These are phyloP conservation scores for Beauveria sp. DNA, from an alignment of 2,329 filamentous ascomycete genomes.

Conservation along the genomic window DNA sequence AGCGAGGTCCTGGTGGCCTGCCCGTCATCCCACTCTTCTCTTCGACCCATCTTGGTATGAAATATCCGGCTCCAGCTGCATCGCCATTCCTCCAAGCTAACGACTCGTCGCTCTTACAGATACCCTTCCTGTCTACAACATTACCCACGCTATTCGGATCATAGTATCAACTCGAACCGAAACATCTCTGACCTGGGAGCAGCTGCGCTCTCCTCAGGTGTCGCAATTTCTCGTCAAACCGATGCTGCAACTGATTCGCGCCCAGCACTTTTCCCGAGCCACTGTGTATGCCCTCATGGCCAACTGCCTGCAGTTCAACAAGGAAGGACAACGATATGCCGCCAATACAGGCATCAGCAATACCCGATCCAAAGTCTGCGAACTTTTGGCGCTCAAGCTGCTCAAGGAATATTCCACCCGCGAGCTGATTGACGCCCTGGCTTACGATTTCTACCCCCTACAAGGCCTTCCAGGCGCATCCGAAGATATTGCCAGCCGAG, in stretches of 20 bases:
- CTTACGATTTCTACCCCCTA: constrained; percentile 89
- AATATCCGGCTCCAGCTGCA: constrained; percentile 1
- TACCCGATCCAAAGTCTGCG: constrained; percentile 81
- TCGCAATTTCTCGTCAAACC: constrained; percentile 94
- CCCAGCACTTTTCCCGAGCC: constrained; percentile 75
- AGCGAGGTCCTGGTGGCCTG: constrained; percentile 19
- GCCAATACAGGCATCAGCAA: constrained; percentile 77
- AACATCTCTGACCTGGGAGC: constrained; percentile 89
- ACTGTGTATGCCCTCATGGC: constrained; percentile 87
- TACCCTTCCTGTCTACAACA: constrained; percentile 77
- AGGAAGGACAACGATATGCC: constrained; percentile 74
- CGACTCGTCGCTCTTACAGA: constrained; percentile 43
- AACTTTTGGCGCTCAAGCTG: constrained; percentile 81
- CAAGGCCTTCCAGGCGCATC: constrained; percentile 60
- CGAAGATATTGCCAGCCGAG: constrained; percentile 25
- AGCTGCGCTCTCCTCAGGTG: constrained; percentile 89
- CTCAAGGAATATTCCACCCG: constrained; percentile 83
- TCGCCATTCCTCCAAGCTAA: constrained; percentile 17
- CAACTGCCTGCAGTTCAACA: constrained; percentile 87
- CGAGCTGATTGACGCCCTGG: constrained; percentile 87
- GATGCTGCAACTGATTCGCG: constrained; percentile 81
- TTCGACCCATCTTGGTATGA: constrained; percentile 63
- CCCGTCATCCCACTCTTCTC: constrained; percentile 70
- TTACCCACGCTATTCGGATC: constrained; percentile 83
- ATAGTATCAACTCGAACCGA: constrained; percentile 80